These are phyloP conservation scores for Cercospora zeae-maydis DNA, from an alignment of 2,329 filamentous ascomycete species.

Conservation along the genomic window DNA sequence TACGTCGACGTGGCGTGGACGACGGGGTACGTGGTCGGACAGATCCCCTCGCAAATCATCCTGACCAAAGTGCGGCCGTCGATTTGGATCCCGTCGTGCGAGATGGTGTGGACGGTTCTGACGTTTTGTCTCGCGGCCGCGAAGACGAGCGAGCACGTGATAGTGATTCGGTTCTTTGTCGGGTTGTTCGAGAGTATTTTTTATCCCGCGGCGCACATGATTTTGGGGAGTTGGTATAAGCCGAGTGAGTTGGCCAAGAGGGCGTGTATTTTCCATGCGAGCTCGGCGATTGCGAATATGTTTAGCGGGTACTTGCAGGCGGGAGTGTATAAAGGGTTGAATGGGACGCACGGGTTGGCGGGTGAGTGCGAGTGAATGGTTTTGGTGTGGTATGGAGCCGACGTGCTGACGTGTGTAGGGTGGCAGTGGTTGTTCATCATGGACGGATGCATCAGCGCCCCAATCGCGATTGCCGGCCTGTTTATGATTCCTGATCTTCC, in stretches of 20 bases:
- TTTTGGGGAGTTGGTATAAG: conserved; percentile 53
- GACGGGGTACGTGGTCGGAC: conserved; percentile 49
- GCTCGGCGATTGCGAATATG: conserved; percentile 45
- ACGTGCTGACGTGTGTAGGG: conserved; percentile 6
- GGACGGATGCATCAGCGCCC: conserved; percentile 54
- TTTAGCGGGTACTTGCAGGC: conserved; percentile 56
- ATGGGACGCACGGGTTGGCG: conserved; percentile 37
- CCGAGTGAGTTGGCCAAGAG: conserved; percentile 51
- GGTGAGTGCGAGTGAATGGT: conserved; percentile 50
- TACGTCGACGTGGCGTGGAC: conserved; percentile 57
- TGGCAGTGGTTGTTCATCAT: conserved; percentile 13
- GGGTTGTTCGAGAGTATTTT: conserved; percentile 51
- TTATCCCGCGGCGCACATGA: conserved; percentile 53
- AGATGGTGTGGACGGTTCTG: conserved; percentile 50
- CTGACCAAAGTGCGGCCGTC: conserved; percentile 49
- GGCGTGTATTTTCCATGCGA: conserved; percentile 52
- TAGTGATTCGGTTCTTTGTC: conserved; percentile 50
- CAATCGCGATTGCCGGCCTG: conserved; percentile 51
- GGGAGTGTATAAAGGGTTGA: conserved; percentile 48
- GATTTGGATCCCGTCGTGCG: conserved; percentile 49
- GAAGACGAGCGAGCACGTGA: conserved; percentile 44
- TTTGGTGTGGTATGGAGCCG: conserved; percentile 34
- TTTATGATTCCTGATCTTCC: conserved; percentile 51
- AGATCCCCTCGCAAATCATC: conserved; percentile 37
- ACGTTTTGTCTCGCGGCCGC: conserved; percentile 45